A percentile compares a stretch with the other conserved stretches of the same genome.
These are phyloP conservation scores for Jamesozyma gamospora DNA, from an alignment of 805 yeast species.

Conservation along the genomic window DNA sequence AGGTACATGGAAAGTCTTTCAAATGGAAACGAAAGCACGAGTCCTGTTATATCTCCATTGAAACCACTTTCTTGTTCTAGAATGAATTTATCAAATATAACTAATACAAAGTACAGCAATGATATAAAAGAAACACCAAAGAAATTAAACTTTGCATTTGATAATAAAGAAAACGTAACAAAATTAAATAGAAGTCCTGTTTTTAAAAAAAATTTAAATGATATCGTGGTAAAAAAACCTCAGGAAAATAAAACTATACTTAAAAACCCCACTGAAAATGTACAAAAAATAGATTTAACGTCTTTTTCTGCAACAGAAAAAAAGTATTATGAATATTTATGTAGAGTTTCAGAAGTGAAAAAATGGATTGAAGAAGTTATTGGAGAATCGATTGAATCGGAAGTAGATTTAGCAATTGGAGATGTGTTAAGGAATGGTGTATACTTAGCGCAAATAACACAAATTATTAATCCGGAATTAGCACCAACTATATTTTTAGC, in stretches of 20 bases:
- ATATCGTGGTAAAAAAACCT: background rate
- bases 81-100: conserved; percentile 9
- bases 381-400: conserved; percentile 46
- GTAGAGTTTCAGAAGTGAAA: conserved; percentile 74
- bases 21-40: conserved; percentile 1
- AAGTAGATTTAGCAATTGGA: conserved; percentile 42
- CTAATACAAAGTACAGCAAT: background rate
- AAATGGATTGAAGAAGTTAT: conserved; percentile 64
- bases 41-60: conserved; percentile 8
- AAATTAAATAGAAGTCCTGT: conserved; percentile 3
- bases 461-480: conserved; percentile 56
- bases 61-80: conserved; percentile 19
- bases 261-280: background rate
- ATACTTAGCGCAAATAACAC: conserved; percentile 66
- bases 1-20: conserved; percentile 23
- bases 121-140: background rate
- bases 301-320: conserved; percentile 12
- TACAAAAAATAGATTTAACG: background rate
- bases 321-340: conserved; percentile 67
- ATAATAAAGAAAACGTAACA: conserved; percentile 2
- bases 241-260: background rate
- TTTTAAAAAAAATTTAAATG: conserved; percentile 1
- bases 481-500: conserved; percentile 45
- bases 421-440: conserved; percentile 77
- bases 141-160: background rate